Evolutionary conservation across 768 basidiomycete genomes (phyloP).

Genomic region (Thelephora aurantiotincta): DNA sequence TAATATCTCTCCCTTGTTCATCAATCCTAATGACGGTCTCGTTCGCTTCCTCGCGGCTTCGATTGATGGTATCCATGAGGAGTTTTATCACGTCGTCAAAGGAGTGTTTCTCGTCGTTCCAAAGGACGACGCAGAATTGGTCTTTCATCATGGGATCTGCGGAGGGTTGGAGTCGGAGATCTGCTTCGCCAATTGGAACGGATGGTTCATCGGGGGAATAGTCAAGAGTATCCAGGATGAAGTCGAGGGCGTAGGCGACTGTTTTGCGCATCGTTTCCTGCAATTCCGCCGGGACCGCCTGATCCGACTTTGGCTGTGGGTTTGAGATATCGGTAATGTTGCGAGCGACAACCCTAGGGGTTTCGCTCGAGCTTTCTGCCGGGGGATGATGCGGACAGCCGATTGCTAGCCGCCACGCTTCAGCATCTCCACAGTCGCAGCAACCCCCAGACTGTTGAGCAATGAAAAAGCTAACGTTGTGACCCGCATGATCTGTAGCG

Average conservation of each 20-base stretch:
- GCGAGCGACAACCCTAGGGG: constrained; percentile 24
- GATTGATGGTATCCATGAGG: constrained; percentile 39
- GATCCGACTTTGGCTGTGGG: constrained; percentile 18
- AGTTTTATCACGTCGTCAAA: constrained; percentile 76
- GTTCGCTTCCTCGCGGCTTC: constrained; percentile 41
- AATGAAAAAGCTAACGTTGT: constrained; percentile 90
- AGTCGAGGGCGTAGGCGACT: constrained; percentile 68
- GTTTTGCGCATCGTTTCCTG: constrained; percentile 64
- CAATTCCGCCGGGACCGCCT: constrained; percentile 48
- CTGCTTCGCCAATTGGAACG: constrained; percentile 52
- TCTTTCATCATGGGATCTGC: constrained; percentile 72
- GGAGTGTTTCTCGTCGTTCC: constrained; percentile 98
- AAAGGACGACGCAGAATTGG: constrained; percentile 70
- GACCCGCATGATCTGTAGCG: constrained; percentile 70
- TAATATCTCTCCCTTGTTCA: constrained; percentile 66
- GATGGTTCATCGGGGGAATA: constrained; percentile 67
- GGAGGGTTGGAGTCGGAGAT: constrained; percentile 59
- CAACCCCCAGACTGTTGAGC: constrained; percentile 85
- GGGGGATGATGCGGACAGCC: constrained; percentile 69
- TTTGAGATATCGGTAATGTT: constrained; percentile 13
- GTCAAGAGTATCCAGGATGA: constrained; percentile 70
- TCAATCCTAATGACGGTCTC: constrained; percentile 51
- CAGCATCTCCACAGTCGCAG: constrained; percentile 89
- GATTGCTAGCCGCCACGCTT: constrained; percentile 67
- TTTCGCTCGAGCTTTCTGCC: constrained; percentile 16